Percentiles rank a stretch among this genome's conserved stretches.
Conservation (phyloP, 1,284 basidiomycete species). For the Pterulicium gracile region DNA sequence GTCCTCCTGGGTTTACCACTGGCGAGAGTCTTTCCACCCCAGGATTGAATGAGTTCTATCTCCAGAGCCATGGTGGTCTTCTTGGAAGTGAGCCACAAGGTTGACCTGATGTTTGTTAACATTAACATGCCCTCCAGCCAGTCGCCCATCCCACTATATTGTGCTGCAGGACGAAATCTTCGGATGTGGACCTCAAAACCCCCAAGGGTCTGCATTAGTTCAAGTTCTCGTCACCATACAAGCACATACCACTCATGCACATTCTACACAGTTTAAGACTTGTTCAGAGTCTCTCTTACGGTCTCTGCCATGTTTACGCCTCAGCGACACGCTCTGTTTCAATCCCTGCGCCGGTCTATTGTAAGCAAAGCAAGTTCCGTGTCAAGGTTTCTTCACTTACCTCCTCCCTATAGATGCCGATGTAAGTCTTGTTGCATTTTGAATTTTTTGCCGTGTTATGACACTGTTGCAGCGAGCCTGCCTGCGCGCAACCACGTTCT, state of each 20-base stretch:
- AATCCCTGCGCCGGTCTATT: conserved; percentile 56
- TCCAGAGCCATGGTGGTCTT: conserved; percentile 42
- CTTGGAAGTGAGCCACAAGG: conserved; percentile 32
- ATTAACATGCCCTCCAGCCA: conserved; percentile 20
- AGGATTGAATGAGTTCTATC: conserved; percentile 40
- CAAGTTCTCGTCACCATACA: neutral
- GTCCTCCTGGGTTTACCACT: conserved; percentile 36
- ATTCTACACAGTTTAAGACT: neutral
- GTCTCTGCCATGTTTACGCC: conserved; percentile 43
- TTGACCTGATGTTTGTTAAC: no score
- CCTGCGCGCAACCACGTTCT: no score
- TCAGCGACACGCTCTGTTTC: conserved; percentile 55
- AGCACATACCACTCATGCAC: neutral
- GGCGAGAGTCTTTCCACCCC: conserved; percentile 33
- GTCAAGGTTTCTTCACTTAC: neutral
- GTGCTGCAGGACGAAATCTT: conserved; percentile 45
- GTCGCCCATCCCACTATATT: conserved; percentile 46
- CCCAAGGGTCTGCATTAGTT: no score
- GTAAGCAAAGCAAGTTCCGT: conserved; percentile 29
- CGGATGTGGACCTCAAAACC: no score
- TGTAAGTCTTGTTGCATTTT: neutral
- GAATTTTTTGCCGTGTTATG: neutral
- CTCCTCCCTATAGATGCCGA: neutral
- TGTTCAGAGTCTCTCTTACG: conserved; percentile 30
- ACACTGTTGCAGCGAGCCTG: no score